Conservation (phyloP, 2,329 filamentous ascomycete genomes). For the Akanthomyces muscarius region DNA sequence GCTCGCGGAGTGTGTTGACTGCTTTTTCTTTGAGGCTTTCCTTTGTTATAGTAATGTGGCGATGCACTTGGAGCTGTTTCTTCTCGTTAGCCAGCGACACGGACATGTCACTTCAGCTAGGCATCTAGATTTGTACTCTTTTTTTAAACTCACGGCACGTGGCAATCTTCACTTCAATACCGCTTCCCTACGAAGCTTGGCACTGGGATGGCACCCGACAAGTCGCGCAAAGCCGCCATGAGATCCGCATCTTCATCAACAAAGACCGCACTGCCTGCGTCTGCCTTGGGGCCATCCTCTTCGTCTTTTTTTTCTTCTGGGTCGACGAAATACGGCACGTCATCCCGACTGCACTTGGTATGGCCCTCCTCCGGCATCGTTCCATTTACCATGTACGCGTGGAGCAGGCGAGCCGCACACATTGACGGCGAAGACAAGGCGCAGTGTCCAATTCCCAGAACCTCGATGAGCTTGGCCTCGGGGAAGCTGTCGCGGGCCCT, state of each 20-base stretch:
- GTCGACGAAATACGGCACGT: neutral
- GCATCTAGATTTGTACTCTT: too few relatives aligned
- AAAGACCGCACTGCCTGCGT: neutral
- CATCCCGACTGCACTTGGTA: neutral
- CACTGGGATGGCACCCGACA: neutral
- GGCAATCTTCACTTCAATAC: too few relatives aligned
- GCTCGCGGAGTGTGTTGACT: too few relatives aligned
- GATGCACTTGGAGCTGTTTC: too few relatives aligned
- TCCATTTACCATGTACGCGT: constrained; percentile 36
- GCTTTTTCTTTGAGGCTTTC: too few relatives aligned
- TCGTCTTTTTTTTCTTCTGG: neutral
- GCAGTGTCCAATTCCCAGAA: constrained; percentile 42
- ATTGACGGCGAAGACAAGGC: constrained; percentile 34
- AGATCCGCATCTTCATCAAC: neutral
- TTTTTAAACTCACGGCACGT: too few relatives aligned
- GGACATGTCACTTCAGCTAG: too few relatives aligned
- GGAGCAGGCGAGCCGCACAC: constrained; percentile 34
- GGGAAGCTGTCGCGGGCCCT: constrained; percentile 33
- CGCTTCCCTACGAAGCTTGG: neutral
- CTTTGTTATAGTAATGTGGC: too few relatives aligned
- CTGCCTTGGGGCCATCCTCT: neutral
- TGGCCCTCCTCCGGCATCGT: constrained; percentile 30
- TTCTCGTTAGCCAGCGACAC: too few relatives aligned
- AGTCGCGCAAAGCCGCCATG: neutral
- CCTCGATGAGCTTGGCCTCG: constrained; percentile 37